Conservation (phyloP, 2,329 filamentous ascomycete genomes). For the Coniochaeta sp. region DNA sequence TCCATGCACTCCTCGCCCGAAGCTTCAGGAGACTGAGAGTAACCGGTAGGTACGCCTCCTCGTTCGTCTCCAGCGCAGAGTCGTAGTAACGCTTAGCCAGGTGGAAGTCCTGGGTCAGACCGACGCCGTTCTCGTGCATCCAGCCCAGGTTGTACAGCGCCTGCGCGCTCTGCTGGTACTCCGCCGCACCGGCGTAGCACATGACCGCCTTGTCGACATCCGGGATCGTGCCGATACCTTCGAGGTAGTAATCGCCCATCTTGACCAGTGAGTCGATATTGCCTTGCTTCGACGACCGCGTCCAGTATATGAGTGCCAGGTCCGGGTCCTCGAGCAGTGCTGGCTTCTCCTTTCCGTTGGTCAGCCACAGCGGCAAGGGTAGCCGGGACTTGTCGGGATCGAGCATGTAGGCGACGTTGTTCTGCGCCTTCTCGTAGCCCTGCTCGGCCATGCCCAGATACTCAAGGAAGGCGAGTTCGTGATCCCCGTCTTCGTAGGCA, state of each 20-base stretch:
- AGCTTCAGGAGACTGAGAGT: conserved; percentile 83
- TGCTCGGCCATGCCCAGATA: conserved; percentile 88
- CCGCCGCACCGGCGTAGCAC: conserved; percentile 88
- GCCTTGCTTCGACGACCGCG: conserved; percentile 81
- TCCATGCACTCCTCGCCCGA: conserved; percentile 83
- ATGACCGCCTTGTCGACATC: conserved; percentile 82
- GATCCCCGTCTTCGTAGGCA: conserved; percentile 71
- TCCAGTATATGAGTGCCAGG: conserved; percentile 87
- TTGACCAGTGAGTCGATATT: conserved; percentile 95
- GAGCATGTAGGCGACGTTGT: conserved; percentile 81
- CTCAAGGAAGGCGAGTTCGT: conserved; percentile 70
- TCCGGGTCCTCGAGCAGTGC: conserved; percentile 41
- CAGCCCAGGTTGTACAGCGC: conserved; percentile 95
- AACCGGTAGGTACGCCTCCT: conserved; percentile 89
- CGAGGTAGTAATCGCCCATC: conserved; percentile 95
- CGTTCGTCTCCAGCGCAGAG: conserved; percentile 80
- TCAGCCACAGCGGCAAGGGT: conserved; percentile 45
- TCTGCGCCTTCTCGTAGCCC: conserved; percentile 82
- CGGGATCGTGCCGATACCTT: conserved; percentile 63
- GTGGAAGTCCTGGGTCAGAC: conserved; percentile 91
- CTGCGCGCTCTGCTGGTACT: conserved; percentile 86
- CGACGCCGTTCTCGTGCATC: conserved; percentile 98
- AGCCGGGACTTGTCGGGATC: conserved; percentile 63
- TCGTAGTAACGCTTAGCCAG: conserved; percentile 96
- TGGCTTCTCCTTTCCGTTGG: conserved; percentile 29